phyloP scores from a whole-genome alignment of 495 filamentous ascomycete genomes.

The Aspergillus hancockii region DNA sequence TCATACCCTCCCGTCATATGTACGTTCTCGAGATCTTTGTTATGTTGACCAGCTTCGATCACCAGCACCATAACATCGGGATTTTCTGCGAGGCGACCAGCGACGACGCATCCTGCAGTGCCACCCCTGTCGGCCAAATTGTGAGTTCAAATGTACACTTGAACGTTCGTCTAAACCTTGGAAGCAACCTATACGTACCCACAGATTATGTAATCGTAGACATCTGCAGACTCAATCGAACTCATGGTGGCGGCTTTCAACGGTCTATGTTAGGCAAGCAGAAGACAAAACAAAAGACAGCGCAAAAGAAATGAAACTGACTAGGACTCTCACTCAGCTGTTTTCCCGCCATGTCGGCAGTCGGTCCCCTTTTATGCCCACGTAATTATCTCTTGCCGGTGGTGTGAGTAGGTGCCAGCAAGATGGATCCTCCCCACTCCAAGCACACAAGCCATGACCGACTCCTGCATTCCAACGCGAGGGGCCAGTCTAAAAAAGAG shows the following conservation, averaged over 20 bases:
- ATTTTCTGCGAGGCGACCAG: slow-evolving; percentile 62
- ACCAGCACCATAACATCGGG: slow-evolving; percentile 52
- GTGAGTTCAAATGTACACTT: background rate
- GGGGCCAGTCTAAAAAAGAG: background rate
- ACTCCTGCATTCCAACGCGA: no score
- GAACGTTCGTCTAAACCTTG: background rate
- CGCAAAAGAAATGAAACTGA: background rate
- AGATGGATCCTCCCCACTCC: background rate
- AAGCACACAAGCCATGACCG: no score
- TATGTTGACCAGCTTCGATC: slow-evolving; percentile 55
- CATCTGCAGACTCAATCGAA: background rate
- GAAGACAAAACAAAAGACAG: background rate
- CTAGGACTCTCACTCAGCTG: background rate
- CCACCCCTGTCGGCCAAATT: slow-evolving; percentile 46
- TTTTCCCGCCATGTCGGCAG: no score
- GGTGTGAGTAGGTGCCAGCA: background rate
- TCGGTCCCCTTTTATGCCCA: background rate
- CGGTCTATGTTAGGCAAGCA: background rate
- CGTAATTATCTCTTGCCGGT: background rate
- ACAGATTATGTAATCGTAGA: slow-evolving; percentile 4
- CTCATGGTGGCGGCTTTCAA: background rate
- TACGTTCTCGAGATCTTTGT: slow-evolving; percentile 46
- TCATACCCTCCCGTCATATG: slow-evolving; percentile 48
- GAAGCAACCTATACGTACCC: background rate
- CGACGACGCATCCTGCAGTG: slow-evolving; percentile 60